These are phyloP conservation scores for Xerocomellus amylosporus DNA, from an alignment of 768 basidiomycete genomes.

Conservation along the genomic window DNA sequence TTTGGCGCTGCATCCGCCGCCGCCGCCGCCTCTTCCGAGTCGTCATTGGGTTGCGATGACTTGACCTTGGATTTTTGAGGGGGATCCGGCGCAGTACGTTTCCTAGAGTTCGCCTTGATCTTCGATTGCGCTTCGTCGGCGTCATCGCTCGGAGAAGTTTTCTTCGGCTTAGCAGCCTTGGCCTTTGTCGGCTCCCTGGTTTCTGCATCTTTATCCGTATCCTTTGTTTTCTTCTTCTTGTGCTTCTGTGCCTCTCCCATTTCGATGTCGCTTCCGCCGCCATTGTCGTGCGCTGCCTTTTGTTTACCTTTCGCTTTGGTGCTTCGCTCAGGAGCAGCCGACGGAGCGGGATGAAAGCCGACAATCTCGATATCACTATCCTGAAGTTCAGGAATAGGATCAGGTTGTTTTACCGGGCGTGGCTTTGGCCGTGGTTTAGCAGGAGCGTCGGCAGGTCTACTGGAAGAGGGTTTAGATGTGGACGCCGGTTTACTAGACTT, in stretches of 20 bases:
- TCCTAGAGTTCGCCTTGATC: conserved; percentile 17
- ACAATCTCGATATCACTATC: conserved; percentile 35
- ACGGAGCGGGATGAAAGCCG: conserved; percentile 7
- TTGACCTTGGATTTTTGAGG: conserved; percentile 22
- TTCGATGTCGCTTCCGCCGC: conserved; percentile 14
- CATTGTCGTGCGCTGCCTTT: conserved; percentile 28
- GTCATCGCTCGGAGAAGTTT: conserved; percentile 20
- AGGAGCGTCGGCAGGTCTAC: conserved; percentile 13
- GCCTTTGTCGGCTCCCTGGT: conserved; percentile 31
- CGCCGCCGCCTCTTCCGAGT: conserved; percentile 13
- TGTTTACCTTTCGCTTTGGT: conserved; percentile 40
- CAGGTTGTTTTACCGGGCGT: conserved; percentile 13
- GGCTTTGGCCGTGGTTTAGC: conserved; percentile 27
- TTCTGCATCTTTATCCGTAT: conserved; percentile 18
- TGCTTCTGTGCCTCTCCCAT: conserved; percentile 29
- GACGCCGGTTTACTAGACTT: conserved; percentile 14
- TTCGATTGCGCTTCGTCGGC: conserved; percentile 12
- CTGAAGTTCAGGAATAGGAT: conserved; percentile 15
- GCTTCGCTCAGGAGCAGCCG: conserved; percentile 22
- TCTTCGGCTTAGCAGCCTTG: conserved; percentile 25
- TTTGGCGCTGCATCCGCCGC: conserved; percentile 38
- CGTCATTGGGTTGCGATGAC: conserved; percentile 11
- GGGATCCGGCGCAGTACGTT: conserved; percentile 19
- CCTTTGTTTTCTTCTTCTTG: conserved; percentile 24
- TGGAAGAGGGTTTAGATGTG: conserved; percentile 19